Evolutionary conservation across 208 protist genomes (phyloP).

Genomic region (Trypanosoma melophagium): DNA sequence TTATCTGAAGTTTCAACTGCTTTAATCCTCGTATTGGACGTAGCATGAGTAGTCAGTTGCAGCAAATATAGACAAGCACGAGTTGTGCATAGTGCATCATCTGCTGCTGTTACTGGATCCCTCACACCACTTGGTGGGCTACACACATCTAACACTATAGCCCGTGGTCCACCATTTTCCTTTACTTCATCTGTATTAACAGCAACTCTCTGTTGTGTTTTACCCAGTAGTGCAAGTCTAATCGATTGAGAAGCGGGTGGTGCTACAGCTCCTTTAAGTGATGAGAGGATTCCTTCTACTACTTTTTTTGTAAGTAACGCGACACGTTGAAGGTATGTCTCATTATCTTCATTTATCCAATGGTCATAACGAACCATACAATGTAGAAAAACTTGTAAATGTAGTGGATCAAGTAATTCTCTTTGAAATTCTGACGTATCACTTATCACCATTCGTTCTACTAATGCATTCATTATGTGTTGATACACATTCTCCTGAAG

Average conservation of each 20-base stretch:
- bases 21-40: conserved; percentile 7
- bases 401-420: conserved; percentile 21
- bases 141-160: conserved; percentile 38
- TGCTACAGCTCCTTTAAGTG: conserved; percentile 15
- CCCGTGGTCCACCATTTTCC: background rate
- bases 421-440: background rate
- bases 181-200: background rate
- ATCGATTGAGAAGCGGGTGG: conserved; percentile 8
- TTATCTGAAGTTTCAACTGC: conserved; percentile 19
- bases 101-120: conserved; percentile 39
- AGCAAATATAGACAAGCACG: conserved; percentile 29
- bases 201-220: background rate
- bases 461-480: background rate
- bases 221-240: conserved; percentile 9
- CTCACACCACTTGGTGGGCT: conserved; percentile 40
- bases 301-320: conserved; percentile 7
- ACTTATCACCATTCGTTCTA: conserved; percentile 11
- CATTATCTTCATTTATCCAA: background rate
- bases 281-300: conserved; percentile 4
- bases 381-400: conserved; percentile 10
- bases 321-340: conserved; percentile 10
- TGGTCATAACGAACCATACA: background rate
- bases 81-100: conserved; percentile 34
- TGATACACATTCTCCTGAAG: background rate
- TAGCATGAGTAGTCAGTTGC: background rate